Base-by-base conservation (phyloP, 2,329 filamentous ascomycete genomes). In the Scedosporium aurantiacum region DNA sequence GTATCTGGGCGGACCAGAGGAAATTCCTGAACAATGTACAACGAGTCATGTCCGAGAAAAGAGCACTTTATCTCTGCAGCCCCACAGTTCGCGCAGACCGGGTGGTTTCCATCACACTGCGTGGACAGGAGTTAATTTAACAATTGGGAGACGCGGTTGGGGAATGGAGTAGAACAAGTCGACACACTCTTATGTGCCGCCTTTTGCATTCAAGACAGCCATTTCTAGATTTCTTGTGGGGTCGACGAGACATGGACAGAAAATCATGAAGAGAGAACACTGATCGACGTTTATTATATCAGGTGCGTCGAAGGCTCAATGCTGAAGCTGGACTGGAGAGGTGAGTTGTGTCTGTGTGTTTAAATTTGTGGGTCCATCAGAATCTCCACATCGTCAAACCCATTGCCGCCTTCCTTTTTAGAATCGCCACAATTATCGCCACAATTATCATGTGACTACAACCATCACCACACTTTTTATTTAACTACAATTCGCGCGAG, bases 191-290 rank as follows among this genome's bases (percentile, higher is more conserved):
- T 23, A 55, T 55, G 50, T 55, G 50, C 50, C 50, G 23, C 23
- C 18, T 23, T 23, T 55, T 55, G 50, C 50, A 55, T 6, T 55
- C 50, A 23, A 27, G 18, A 55, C 50, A 55, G 21, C 50, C 50
- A 23, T 55, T 55, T 55, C 50, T 55, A 6, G 50, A 55, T 55
- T 55, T 55, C 50, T 55, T 55, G 50, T 55, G 50, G 27, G 50
- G 50, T 55, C 50, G 50, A 16, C 50, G 50, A 28, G 50, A 55
- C 50, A 55, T 55, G 6, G 10, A 12, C 10, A 12, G 32, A 10
- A 37, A 10, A n/a, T n/a, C 32, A 10, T 1, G 10, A 37, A 10
- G 10, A 37, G 32, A 37, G 32, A 37, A 37, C 8, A 37, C 32
- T 37, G 10, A 3, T 37, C 3, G 32, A 3, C 14, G 2, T 37